These are phyloP conservation scores for Monosporascus sp. DNA, from an alignment of 2,329 filamentous ascomycete species.

Conservation along the genomic window DNA sequence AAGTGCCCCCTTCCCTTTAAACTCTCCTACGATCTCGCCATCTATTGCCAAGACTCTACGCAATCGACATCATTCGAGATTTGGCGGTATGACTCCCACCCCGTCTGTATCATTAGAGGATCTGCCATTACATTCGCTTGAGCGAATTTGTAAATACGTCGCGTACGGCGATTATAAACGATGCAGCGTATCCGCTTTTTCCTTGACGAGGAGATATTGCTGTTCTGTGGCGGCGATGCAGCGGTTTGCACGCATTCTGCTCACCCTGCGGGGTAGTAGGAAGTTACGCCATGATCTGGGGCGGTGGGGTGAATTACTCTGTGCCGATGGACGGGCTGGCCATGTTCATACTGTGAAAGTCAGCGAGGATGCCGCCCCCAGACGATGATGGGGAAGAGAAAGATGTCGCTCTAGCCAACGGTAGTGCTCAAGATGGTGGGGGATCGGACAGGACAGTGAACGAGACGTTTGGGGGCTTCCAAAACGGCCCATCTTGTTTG, in stretches of 20 bases:
- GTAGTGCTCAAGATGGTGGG: background rate
- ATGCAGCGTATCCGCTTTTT: no score
- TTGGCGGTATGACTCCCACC: no score
- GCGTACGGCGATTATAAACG: no score
- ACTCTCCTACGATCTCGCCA: no score
- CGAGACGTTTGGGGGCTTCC: background rate
- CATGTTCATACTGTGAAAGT: background rate
- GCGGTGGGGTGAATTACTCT: background rate
- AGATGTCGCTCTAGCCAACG: background rate
- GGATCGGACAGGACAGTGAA: background rate
- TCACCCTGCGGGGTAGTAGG: background rate
- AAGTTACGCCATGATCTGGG: background rate
- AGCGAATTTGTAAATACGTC: no score
- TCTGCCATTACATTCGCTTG: no score
- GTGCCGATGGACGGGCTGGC: background rate
- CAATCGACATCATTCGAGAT: no score
- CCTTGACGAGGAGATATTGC: no score
- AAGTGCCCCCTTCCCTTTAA: no score
- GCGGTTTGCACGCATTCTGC: background rate
- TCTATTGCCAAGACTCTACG: no score
- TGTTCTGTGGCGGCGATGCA: background rate
- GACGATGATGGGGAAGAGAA: background rate
- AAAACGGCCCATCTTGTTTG: background rate
- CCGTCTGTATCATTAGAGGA: no score
- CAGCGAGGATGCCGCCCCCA: background rate